Evolutionary conservation across 2,329 filamentous ascomycete species (phyloP).

Genomic region (Fusarium foetens): DNA sequence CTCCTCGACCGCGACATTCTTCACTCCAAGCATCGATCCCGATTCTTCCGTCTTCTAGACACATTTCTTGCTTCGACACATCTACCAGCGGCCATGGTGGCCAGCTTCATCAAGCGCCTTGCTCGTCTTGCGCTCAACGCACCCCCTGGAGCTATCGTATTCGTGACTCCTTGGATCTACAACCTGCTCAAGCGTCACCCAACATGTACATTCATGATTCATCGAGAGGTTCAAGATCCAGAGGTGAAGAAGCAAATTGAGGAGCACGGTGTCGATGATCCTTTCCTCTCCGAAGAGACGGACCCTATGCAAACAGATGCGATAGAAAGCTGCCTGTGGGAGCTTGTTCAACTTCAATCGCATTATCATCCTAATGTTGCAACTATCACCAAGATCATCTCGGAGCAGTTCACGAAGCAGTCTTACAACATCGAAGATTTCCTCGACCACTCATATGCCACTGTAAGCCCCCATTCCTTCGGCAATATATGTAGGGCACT

Average conservation of each 20-base stretch:
- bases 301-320: slow-evolving; percentile 89
- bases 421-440: slow-evolving; percentile 97
- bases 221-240: slow-evolving; percentile 73
- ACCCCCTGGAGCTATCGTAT: slow-evolving; percentile 88
- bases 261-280: slow-evolving; percentile 71
- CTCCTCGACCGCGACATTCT: slow-evolving; percentile 86
- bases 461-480: slow-evolving; percentile 61
- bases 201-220: slow-evolving; percentile 94
- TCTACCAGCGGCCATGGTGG: slow-evolving; percentile 88
- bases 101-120: slow-evolving; percentile 96
- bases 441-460: slow-evolving; percentile 90
- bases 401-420: slow-evolving; percentile 96
- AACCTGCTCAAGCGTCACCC: slow-evolving; percentile 93
- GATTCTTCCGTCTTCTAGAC: slow-evolving; percentile 91
- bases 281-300: slow-evolving; percentile 77
- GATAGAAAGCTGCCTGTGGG: slow-evolving; percentile 95
- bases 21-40: slow-evolving; percentile 92
- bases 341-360: slow-evolving; percentile 87
- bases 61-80: slow-evolving; percentile 92
- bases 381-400: slow-evolving; percentile 90
- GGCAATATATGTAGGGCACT: not conserved
- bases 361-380: slow-evolving; percentile 99
- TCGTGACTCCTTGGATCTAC: slow-evolving; percentile 92
- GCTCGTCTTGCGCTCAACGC: slow-evolving; percentile 85
- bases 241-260: slow-evolving; percentile 69